Base-by-base conservation (phyloP, 177 flowering plant genomes). In the Telopea speciosissima region DNA sequence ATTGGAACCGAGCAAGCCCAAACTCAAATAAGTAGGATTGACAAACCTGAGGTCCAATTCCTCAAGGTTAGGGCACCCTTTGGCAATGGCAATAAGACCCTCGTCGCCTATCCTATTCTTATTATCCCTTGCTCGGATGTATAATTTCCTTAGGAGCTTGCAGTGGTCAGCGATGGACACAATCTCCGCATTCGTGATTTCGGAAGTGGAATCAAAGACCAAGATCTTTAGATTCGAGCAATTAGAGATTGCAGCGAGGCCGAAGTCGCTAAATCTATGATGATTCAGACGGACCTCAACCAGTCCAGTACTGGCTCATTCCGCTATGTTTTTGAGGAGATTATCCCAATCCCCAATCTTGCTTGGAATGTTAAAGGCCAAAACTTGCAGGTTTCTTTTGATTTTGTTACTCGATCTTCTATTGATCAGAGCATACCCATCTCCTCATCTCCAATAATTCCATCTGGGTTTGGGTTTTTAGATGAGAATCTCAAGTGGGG, bases 31-130 rank as follows among this genome's bases (percentile, higher is more conserved):
- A 0, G 97, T 94, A 0, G 96, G 92, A 77, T 90, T 88, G 11
- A 90, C n/a, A n/a, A 86, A 17, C 97, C 93, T 26, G 92, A 94
- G 83, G 42, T 89, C 97, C 72, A 94, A 75, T 42, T 94, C 98
- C 69, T 90, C 96, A 49, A 94, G 79, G 61, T 88, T 89, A 14
- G 84, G 82, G 69, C 97, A 92, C 19, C 72, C 44, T 60, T 79
- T 87, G 0, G 95, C 93, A 1, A 94, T 83, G 0, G 90, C 93
- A 49, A 81, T 75, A 23, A 94, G 77, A 3, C 98, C 97, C 12
- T 87, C 91, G 62, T 92, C 96, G 1, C 96, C 91, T 24, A 92
- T 4, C 31, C 2, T 90, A 63, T 93, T 78, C 63, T 92, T 92
- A 7, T 89, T 84, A 74, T 85, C 89, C 96, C 94, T 88, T 16